phyloP scores from a whole-genome alignment of 108 stramenopile genomes.

The Phaeodactylum tricornutum region DNA sequence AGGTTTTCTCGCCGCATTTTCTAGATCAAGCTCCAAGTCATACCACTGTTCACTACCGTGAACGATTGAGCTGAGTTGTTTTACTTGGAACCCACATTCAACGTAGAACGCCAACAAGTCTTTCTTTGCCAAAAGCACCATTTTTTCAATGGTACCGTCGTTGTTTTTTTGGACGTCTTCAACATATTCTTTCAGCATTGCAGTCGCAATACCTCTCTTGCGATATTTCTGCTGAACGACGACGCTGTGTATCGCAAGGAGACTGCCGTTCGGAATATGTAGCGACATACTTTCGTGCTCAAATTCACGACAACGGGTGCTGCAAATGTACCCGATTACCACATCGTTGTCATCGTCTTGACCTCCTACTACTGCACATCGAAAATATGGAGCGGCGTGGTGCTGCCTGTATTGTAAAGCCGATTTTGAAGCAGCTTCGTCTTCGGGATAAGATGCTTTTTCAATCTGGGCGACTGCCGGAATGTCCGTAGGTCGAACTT shows the following conservation, averaged over 20 bases:
- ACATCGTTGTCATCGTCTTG: slow-evolving; percentile 37
- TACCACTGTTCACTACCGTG: slow-evolving; percentile 69
- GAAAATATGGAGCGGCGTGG: slow-evolving; percentile 74
- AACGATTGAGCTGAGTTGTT: slow-evolving; percentile 35
- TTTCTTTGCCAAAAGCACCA: slow-evolving; percentile 63
- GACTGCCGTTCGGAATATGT: slow-evolving; percentile 62
- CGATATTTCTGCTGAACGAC: slow-evolving; percentile 58
- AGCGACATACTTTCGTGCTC: slow-evolving; percentile 45
- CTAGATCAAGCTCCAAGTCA: slow-evolving; percentile 47
- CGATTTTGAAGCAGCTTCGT: slow-evolving; percentile 77
- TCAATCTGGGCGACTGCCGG: slow-evolving; percentile 48
- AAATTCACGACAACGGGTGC: slow-evolving; percentile 62
- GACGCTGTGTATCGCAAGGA: slow-evolving; percentile 83
- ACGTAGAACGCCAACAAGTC: slow-evolving; percentile 69
- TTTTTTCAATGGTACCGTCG: slow-evolving; percentile 31
- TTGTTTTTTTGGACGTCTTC: slow-evolving; percentile 17
- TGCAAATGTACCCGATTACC: slow-evolving; percentile 75
- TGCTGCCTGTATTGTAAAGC: slow-evolving; percentile 80
- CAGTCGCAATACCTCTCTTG: slow-evolving; percentile 39
- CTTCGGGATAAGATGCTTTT: slow-evolving; percentile 54
- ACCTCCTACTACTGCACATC: slow-evolving; percentile 44
- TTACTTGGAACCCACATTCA: slow-evolving; percentile 62
- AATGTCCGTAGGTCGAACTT: slow-evolving; percentile 57
- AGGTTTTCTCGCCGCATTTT: neutral
- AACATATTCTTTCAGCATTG: slow-evolving; percentile 62